Conservation (phyloP, 2,329 filamentous ascomycete species). For the Aspergillus japonicus region DNA sequence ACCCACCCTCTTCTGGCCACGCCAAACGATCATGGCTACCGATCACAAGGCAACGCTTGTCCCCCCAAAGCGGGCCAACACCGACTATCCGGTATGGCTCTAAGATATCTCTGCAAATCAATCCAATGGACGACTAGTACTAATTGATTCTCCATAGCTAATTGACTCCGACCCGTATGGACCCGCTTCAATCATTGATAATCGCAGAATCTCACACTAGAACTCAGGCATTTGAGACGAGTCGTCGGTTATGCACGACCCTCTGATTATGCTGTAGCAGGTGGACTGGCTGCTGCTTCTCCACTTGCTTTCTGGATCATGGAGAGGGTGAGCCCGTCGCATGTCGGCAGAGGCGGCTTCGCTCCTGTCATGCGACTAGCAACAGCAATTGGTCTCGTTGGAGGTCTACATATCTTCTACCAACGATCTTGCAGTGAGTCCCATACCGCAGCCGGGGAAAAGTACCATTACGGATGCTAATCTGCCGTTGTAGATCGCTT, state of each 20-base stretch:
- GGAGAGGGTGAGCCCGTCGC: conserved; percentile 82
- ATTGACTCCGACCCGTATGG: conserved; percentile 98
- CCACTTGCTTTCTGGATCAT: conserved; percentile 73
- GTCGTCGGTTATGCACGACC: conserved; percentile 83
- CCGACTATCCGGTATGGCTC: conserved; percentile 78
- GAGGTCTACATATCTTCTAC: conserved; percentile 83
- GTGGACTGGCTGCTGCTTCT: conserved; percentile 66
- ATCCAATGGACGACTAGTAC: conserved; percentile 10
- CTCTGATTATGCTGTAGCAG: conserved; percentile 76
- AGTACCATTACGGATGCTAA: not conserved
- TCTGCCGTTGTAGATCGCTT: conserved; percentile 68
- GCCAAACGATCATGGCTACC: conserved; percentile 35
- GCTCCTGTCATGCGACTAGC: conserved; percentile 77
- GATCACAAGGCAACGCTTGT: conserved; percentile 52
- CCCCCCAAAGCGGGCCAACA: conserved; percentile 74
- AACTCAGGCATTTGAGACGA: conserved; percentile 77
- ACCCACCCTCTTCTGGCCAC: conserved; percentile 11
- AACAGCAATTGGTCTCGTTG: conserved; percentile 68
- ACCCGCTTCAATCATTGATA: conserved; percentile 9
- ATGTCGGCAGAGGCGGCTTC: conserved; percentile 79
- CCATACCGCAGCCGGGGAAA: not conserved
- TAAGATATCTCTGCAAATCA: conserved; percentile 6
- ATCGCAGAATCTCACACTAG: not conserved
- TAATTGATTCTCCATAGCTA: conserved; percentile 61
- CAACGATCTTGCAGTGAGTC: conserved; percentile 77